phyloP scores from a whole-genome alignment of 176 grass and related monocot species.

The Elymus sibiricus region DNA sequence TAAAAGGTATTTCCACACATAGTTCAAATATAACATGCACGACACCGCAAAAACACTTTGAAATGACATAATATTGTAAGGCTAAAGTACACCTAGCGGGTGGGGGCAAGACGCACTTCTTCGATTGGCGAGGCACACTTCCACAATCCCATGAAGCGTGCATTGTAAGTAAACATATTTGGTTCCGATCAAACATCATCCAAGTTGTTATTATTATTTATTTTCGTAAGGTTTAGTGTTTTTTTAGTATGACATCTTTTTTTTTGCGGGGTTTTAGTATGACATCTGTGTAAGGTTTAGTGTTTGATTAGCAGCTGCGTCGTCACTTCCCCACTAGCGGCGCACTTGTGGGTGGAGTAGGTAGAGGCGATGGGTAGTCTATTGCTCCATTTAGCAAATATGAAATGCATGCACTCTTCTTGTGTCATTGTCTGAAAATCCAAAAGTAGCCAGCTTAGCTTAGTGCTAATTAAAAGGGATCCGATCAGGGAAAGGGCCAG shows the following conservation, averaged over 20 bases:
- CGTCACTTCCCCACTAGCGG: conserved; percentile 32
- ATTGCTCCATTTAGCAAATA: background rate
- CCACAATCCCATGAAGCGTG: conserved; percentile 7
- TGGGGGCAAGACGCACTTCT: background rate
- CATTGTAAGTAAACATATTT: background rate
- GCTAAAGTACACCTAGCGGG: background rate
- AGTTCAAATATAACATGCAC: background rate
- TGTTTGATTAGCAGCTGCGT: background rate
- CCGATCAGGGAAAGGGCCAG: background rate
- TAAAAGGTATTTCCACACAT: background rate
- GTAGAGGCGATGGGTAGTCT: background rate
- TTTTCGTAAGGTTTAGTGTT: background rate
- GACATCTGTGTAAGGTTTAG: background rate
- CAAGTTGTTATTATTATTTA: background rate
- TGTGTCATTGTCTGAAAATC: background rate
- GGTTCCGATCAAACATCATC: background rate
- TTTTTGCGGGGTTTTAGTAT: too few relatives aligned
- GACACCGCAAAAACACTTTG: background rate
- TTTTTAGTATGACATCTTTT: background rate
- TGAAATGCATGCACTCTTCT: conserved; percentile 12
- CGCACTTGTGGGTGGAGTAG: conserved; percentile 4
- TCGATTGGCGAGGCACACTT: background rate
- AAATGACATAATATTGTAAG: background rate
- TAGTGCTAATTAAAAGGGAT: background rate
- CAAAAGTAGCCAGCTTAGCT: background rate